These are phyloP conservation scores for Geum urbanum DNA, from an alignment of 306 rosid species.

Conservation along the genomic window DNA sequence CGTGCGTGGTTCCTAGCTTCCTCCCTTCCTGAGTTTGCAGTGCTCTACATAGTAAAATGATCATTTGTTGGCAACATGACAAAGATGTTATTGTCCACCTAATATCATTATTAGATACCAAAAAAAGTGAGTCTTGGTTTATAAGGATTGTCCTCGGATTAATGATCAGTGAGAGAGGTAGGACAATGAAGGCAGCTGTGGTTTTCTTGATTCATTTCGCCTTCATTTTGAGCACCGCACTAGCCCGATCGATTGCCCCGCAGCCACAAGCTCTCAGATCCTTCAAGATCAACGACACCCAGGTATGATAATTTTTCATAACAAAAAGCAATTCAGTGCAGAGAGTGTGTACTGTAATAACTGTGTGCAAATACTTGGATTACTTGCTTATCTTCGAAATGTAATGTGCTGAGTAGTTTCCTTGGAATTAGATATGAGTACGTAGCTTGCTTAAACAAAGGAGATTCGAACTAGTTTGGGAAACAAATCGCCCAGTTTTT, in stretches of 20 bases:
- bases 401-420: too few relatives aligned
- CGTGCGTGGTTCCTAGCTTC: background rate
- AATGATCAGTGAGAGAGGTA: background rate
- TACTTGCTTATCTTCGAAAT: too few relatives aligned
- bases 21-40: background rate
- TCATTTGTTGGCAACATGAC: conserved; percentile 3
- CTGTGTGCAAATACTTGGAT: too few relatives aligned
- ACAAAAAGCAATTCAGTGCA: too few relatives aligned
- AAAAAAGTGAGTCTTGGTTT: background rate
- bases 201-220: conserved; percentile 27
- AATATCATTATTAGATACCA: background rate
- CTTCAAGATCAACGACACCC: conserved; percentile 40
- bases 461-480: too few relatives aligned
- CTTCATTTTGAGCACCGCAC: conserved; percentile 30
- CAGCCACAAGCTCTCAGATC: conserved; percentile 40
- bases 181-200: conserved; percentile 16
- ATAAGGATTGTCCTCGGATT: background rate
- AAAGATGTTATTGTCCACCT: background rate
- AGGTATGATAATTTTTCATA: conserved; percentile 14
- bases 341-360: too few relatives aligned
- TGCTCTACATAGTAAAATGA: background rate
- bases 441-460: too few relatives aligned
- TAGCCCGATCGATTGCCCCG: conserved; percentile 24
- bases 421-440: too few relatives aligned
- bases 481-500: background rate